Evolutionary conservation across 106 monocot species (phyloP).

Genomic region (Dioscorea zingiberensis): DNA sequence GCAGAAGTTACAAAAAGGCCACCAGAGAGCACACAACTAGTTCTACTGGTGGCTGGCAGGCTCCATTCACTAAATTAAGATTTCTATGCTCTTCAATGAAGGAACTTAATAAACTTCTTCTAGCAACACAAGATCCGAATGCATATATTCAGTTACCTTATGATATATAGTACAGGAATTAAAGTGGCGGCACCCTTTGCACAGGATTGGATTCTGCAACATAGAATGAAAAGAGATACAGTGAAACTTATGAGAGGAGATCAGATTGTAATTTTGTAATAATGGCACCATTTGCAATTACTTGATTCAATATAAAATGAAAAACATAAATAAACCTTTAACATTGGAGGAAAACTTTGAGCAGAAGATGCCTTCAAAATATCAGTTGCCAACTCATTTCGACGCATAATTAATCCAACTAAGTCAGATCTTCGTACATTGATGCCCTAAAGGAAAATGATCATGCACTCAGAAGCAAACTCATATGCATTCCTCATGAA

Average conservation of each 20-base stretch:
- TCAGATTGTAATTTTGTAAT: too few relatives aligned
- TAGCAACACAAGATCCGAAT: too few relatives aligned
- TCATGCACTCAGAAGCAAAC: neutral
- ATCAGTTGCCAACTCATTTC: conserved; percentile 92
- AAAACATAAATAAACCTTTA: conserved; percentile 37
- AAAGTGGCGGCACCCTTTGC: conserved; percentile 85
- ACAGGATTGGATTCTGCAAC: conserved; percentile 59
- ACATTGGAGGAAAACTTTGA: conserved; percentile 78
- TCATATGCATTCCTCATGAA: neutral
- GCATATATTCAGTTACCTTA: conserved; percentile 46
- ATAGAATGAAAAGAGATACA: neutral
- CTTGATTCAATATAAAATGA: too few relatives aligned
- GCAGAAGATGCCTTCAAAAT: conserved; percentile 62
- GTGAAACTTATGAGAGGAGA: neutral
- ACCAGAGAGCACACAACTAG: too few relatives aligned
- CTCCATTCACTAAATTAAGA: too few relatives aligned
- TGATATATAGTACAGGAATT: conserved; percentile 74
- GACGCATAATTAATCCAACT: conserved; percentile 91
- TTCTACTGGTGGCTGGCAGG: too few relatives aligned
- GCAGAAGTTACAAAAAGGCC: too few relatives aligned
- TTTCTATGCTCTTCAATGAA: too few relatives aligned
- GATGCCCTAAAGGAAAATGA: conserved; percentile 49
- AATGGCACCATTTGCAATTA: too few relatives aligned
- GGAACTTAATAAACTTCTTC: too few relatives aligned
- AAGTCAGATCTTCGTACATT: conserved; percentile 86